Conservation (phyloP, 2,329 filamentous ascomycete genomes). For the Fusarium nurragi region DNA sequence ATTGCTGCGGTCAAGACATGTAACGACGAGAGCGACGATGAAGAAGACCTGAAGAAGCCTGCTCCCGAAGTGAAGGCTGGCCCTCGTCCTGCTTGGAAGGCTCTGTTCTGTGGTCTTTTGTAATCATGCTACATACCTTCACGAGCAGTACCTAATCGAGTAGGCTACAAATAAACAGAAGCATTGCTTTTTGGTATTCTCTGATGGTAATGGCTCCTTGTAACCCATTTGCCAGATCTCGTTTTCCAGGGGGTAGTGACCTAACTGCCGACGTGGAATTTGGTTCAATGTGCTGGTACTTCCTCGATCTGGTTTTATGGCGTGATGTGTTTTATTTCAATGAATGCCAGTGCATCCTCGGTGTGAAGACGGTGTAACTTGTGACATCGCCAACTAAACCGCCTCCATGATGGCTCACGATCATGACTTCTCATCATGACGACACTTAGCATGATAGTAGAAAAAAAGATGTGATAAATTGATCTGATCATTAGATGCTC, state of each 20-base stretch:
- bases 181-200: background rate
- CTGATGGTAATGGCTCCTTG: background rate
- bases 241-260: no score
- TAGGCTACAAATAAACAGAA: background rate
- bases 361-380: background rate
- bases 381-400: conserved; percentile 4
- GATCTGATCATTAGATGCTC: conserved; percentile 42
- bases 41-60: conserved; percentile 38
- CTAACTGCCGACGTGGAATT: background rate
- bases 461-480: conserved; percentile 25
- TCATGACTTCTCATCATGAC: conserved; percentile 32
- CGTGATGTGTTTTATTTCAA: background rate
- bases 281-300: no score
- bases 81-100: conserved; percentile 38
- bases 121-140: conserved; percentile 8
- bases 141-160: background rate
- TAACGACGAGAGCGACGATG: conserved; percentile 39
- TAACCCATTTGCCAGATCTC: no score
- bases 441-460: conserved; percentile 11
- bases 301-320: background rate
- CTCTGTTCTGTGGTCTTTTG: conserved; percentile 44
- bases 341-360: background rate
- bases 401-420: conserved; percentile 18
- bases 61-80: background rate
- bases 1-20: conserved; percentile 44